phyloP scores from a whole-genome alignment of 495 filamentous ascomycete genomes.

The Penicillium mononematosum region DNA sequence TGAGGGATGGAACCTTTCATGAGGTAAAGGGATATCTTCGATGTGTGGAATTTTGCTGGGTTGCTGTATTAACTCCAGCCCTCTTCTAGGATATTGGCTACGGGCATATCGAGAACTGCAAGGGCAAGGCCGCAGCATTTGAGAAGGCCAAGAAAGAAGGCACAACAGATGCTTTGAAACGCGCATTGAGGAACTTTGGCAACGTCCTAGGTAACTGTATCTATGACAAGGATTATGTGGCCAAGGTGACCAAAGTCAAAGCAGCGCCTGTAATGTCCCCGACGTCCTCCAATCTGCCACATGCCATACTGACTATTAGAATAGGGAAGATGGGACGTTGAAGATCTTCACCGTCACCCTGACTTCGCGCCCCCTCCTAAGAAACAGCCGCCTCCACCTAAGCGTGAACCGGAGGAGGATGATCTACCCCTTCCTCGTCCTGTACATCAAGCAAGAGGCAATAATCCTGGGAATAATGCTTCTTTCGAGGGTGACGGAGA shows the following conservation, averaged over 20 bases:
- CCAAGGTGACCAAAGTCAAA: slow-evolving; percentile 81
- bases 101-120: slow-evolving; percentile 91
- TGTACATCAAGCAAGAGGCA: slow-evolving; percentile 20
- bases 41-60: background rate
- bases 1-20: slow-evolving; percentile 90
- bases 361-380: slow-evolving; percentile 62
- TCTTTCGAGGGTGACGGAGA: slow-evolving; percentile 50
- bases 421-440: slow-evolving; percentile 40
- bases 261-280: slow-evolving; percentile 50
- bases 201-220: slow-evolving; percentile 97
- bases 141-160: slow-evolving; percentile 99
- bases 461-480: slow-evolving; percentile 16
- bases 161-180: slow-evolving; percentile 89
- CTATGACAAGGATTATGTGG: slow-evolving; percentile 91
- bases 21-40: slow-evolving; percentile 51
- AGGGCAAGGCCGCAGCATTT: slow-evolving; percentile 88
- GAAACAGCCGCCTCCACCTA: slow-evolving; percentile 51
- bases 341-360: slow-evolving; percentile 75
- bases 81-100: slow-evolving; percentile 78
- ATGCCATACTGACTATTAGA: slow-evolving; percentile 5
- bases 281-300: background rate
- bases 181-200: slow-evolving; percentile 86
- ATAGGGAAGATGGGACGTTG: slow-evolving; percentile 67
- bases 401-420: slow-evolving; percentile 36
- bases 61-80: slow-evolving; percentile 2